Conservation (phyloP, 176 grass and related monocot species). For the Musa itinerans region DNA sequence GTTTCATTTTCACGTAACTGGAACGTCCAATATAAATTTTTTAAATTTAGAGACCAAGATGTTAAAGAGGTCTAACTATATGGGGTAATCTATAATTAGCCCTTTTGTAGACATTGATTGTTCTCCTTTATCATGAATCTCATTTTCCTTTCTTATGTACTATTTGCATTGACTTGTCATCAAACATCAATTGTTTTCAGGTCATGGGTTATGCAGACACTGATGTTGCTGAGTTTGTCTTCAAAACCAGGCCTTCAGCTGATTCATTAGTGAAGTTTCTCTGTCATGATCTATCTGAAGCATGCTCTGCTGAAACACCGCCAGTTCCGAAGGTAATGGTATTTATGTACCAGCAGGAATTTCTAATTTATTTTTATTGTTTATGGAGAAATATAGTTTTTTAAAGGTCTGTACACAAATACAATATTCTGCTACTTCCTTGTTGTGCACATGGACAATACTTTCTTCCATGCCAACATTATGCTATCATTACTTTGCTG, state of each 20-base stretch:
- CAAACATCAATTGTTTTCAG: constrained; percentile 26
- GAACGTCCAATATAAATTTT: too few relatives aligned
- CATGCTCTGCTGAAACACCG: constrained; percentile 44
- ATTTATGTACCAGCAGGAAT: neutral
- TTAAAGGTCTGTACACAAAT: neutral
- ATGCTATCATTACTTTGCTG: too few relatives aligned
- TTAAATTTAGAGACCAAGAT: too few relatives aligned
- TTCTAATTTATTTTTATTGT: neutral
- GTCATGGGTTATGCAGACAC: constrained; percentile 88
- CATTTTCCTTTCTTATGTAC: neutral
- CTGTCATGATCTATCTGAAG: constrained; percentile 84
- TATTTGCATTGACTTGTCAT: neutral
- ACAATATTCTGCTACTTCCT: too few relatives aligned
- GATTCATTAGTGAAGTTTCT: constrained; percentile 65
- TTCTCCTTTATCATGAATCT: neutral
- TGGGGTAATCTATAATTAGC: too few relatives aligned
- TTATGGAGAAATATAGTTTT: neutral
- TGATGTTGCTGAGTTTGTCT: constrained; percentile 90
- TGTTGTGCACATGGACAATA: too few relatives aligned
- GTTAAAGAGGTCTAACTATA: too few relatives aligned
- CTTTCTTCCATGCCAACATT: too few relatives aligned
- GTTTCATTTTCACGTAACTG: too few relatives aligned
- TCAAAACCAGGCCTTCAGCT: constrained; percentile 57
- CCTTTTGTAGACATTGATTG: too few relatives aligned
- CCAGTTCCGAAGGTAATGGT: constrained; percentile 66